phyloP scores from a whole-genome alignment of 495 filamentous ascomycete genomes.

The Parathielavia hyrcaniae region DNA sequence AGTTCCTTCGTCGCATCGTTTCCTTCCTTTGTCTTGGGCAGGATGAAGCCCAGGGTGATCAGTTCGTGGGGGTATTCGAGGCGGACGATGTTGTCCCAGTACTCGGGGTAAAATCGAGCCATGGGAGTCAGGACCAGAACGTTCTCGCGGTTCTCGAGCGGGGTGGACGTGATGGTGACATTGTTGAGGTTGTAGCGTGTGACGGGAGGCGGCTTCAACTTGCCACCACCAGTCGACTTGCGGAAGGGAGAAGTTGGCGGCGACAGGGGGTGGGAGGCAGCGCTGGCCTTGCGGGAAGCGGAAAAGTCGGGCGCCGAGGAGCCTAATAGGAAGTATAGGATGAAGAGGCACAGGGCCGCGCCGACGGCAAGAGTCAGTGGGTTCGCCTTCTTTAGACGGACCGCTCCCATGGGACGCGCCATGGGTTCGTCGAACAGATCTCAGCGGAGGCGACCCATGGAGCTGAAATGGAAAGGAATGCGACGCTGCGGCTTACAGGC shows the following conservation, averaged over 20 bases:
- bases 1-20: constrained; percentile 73
- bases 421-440: constrained; percentile 29
- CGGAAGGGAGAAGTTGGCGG: constrained; percentile 79
- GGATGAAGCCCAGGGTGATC: constrained; percentile 92
- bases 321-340: constrained; percentile 47
- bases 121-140: constrained; percentile 90
- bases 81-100: constrained; percentile 90
- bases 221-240: constrained; percentile 57
- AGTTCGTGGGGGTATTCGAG: constrained; percentile 87
- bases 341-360: constrained; percentile 46
- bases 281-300: constrained; percentile 42
- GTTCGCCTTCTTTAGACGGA: constrained; percentile 51
- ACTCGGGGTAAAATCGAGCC: constrained; percentile 83
- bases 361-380: constrained; percentile 47
- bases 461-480: constrained; percentile 4
- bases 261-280: constrained; percentile 67
- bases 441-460: constrained; percentile 25
- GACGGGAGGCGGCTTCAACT: constrained; percentile 70
- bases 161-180: constrained; percentile 70
- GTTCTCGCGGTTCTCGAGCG: constrained; percentile 71
- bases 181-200: constrained; percentile 91
- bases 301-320: constrained; percentile 41
- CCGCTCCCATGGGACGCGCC: constrained; percentile 51
- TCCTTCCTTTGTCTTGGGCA: constrained; percentile 84
- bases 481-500: not conserved